Evolutionary conservation across 805 yeast genomes (phyloP), one percentile per base, ranked within the genome.

Genomic region (Yarrowia sp.): DNA sequence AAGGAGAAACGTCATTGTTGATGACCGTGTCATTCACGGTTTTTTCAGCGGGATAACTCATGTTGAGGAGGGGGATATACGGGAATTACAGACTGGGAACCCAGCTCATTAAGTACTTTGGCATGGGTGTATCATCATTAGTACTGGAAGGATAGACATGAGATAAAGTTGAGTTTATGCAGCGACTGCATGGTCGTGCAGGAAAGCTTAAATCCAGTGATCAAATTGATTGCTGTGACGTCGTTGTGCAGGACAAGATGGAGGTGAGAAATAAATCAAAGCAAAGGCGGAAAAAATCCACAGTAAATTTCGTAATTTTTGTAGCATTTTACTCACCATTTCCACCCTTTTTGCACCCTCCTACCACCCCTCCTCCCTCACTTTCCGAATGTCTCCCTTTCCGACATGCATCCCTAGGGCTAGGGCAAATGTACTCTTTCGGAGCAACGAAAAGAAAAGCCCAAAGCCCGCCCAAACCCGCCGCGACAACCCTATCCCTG

Each of bases 371-470:
- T 19, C 14, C 49, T 16, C 12, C 0, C 59, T 3, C 45, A 38
- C 15, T 40, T 35, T n/a, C 42, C 42, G 19, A 2, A 26, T 26
- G 16, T n/a, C 58, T 38, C 43, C 58, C 43, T 35, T 52, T 52
- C 12, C 32, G 12, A 32, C 46, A 42, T 56, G 64, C 64, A 56
- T 15, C 38, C 40, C 26, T 32, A 26, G 49, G 64, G 48, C n/a
- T 42, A 56, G 64, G 64, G 64, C 10, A 15, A 2, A 8, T 10
- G 38, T 42, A 42, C 64, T 56, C 64, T 56, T 56, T 56, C 64
- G 49, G 49, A 56, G 64, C 63, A 56, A 56, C 48, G 22, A 55
- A 14, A 22, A 12, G 49, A 38, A 53, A 53, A 53, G 53, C 15
- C 32, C 8, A 32, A 9, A 9, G 16, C 15, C 41, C 19, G 7